phyloP scores from a whole-genome alignment of 2,329 filamentous ascomycete genomes.

The Ophidiomyces ophidiicola region DNA sequence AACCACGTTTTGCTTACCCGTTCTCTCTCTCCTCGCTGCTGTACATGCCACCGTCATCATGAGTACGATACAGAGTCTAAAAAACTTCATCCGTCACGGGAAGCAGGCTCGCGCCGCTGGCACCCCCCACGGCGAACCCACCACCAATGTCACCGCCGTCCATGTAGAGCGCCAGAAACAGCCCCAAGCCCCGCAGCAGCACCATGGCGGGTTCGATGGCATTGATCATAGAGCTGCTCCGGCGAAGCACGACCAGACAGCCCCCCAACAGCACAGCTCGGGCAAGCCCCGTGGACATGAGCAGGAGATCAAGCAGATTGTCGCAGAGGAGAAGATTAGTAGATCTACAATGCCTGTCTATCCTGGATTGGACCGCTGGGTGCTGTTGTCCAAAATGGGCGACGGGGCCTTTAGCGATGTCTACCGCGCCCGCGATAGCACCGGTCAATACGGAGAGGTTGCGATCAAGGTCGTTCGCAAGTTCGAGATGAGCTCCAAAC shows the following conservation, averaged over 20 bases:
- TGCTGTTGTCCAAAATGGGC: conserved; percentile 90
- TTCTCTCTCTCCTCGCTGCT: background rate
- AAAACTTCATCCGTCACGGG: conserved; percentile 96
- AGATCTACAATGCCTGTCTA: conserved; percentile 77
- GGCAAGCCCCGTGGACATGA: conserved; percentile 38
- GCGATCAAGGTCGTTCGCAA: conserved; percentile 98
- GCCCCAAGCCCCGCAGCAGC: conserved; percentile 35
- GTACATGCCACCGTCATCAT: conserved; percentile 28
- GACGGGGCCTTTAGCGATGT: conserved; percentile 98
- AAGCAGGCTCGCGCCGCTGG: conserved; percentile 69
- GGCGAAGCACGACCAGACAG: conserved; percentile 49
- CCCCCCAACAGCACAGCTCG: conserved; percentile 29
- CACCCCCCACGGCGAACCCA: conserved; percentile 49
- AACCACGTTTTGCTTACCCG: background rate
- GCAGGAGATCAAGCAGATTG: conserved; percentile 66
- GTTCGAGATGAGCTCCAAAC: conserved; percentile 96
- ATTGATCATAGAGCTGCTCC: conserved; percentile 44
- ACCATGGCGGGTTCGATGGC: conserved; percentile 47
- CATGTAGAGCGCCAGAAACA: conserved; percentile 52
- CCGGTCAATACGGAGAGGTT: conserved; percentile 62
- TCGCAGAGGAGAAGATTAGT: conserved; percentile 82
- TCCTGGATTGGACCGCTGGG: conserved; percentile 74
- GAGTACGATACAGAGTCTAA: conserved; percentile 81
- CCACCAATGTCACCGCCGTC: conserved; percentile 50
- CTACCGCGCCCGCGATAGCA: conserved; percentile 70